Conservation (phyloP, 164 flowering plant genomes). For the Magnolia changhungtana region DNA sequence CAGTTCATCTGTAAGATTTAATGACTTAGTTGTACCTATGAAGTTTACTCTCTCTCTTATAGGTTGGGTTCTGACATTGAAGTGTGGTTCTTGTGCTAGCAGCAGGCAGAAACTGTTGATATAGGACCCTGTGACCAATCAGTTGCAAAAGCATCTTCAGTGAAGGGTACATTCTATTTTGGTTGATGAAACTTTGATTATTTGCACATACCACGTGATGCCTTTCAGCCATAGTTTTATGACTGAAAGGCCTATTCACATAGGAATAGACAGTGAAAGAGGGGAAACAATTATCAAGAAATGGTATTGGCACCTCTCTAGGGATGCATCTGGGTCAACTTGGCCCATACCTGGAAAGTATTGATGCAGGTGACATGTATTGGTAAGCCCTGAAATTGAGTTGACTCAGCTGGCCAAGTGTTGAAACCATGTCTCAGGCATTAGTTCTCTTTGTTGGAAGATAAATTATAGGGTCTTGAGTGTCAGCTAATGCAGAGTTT, state of each 20-base stretch:
- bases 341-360: neutral
- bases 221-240: too few relatives aligned
- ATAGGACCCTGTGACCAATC: conserved; percentile 80
- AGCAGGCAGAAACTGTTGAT: conserved; percentile 79
- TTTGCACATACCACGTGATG: neutral
- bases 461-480: neutral
- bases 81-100: conserved; percentile 12
- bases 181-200: neutral
- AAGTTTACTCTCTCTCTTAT: neutral
- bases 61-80: neutral
- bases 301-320: neutral
- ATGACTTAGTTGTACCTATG: too few relatives aligned
- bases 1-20: conserved; percentile 55
- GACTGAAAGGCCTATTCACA: too few relatives aligned
- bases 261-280: neutral
- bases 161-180: conserved; percentile 39
- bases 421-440: neutral
- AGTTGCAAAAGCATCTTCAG: conserved; percentile 42
- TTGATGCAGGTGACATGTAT: neutral
- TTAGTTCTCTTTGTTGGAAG: neutral
- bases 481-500: neutral
- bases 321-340: neutral
- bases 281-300: neutral
- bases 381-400: neutral
- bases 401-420: neutral